Base-by-base conservation (phyloP, 2,329 filamentous ascomycete genomes). In the Botrytis byssoidea region DNA sequence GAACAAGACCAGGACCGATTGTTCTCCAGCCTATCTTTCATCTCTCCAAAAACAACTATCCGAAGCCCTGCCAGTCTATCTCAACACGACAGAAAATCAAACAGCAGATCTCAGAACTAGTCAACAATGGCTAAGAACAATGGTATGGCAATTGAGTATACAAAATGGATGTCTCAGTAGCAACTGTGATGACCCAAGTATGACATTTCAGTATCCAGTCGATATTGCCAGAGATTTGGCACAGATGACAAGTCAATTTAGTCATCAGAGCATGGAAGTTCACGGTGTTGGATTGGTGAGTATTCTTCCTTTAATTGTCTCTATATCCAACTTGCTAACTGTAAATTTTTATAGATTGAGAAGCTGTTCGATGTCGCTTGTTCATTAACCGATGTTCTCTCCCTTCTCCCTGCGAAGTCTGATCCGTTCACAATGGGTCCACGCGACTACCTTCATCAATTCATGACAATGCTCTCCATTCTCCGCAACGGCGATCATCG, bases 361-460 rank as follows among this genome's bases (percentile, higher is more conserved):
- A 95, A 95, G 80, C 83, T 97, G 20, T 88, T 96, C 78, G 92
- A 95, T 77, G 88, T 95, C 51, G 90, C 92, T 20, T 92, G 88
- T 81, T 90, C 90, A 25, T 85, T 96, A 75, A 91, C 88, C 12
- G 92, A 95, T 76, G 90, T 93, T 35, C 89, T 97, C 72, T 87
- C 90, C 14, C 85, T 90, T 69, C 88, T 90, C 68, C 88, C 89
- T 1, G 83, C 88, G 0, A 86, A 88, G 4, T 85, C 88, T 3
- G 86, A 88, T 57, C 88, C 88, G 1, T 94, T 93, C 80, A 85
- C 87, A 35, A 82, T 88, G 55, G 90, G 91, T 0, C 92, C 93
- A 4, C 90, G 90, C 51, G 92, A 95, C 78, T 90, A 93, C 79
- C 88, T 97, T 8, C 89, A 89, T 74, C 88, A 92, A 74, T 86